phyloP scores from a whole-genome alignment of 192 early-diverging fungal species.

The Martensiomyces pterosporus region DNA sequence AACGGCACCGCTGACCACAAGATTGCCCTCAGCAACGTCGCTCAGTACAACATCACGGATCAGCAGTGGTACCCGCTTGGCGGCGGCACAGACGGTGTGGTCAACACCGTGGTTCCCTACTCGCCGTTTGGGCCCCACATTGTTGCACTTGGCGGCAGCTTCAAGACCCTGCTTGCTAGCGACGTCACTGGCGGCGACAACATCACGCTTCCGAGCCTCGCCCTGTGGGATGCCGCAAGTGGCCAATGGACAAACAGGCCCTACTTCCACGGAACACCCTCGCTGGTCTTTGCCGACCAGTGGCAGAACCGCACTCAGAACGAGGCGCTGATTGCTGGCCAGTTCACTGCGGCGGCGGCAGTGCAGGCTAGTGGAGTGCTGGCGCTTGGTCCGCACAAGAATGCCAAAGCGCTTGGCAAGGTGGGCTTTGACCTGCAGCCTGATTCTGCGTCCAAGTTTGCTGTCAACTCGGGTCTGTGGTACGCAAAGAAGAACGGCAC shows the following conservation, averaged over 20 bases:
- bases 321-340: conserved; percentile 33
- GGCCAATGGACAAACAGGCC: conserved; percentile 36
- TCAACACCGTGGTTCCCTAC: conserved; percentile 43
- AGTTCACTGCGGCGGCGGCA: conserved; percentile 35
- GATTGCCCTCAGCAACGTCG: conserved; percentile 27
- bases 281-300: conserved; percentile 22
- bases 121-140: conserved; percentile 34
- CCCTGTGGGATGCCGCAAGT: conserved; percentile 35
- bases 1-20: conserved; percentile 28
- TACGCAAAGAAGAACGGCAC: conserved; percentile 50
- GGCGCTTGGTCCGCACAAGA: conserved; percentile 18
- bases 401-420: conserved; percentile 27
- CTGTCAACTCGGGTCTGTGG: conserved; percentile 52
- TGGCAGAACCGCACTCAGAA: conserved; percentile 19
- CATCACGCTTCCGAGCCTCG: conserved; percentile 14
- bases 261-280: conserved; percentile 23
- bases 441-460: conserved; percentile 11
- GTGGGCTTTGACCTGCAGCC: conserved; percentile 33
- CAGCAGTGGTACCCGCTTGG: conserved; percentile 34
- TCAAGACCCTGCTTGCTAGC: conserved; percentile 14
- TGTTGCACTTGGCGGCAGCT: conserved; percentile 29
- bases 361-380: conserved; percentile 35
- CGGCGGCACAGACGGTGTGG: conserved; percentile 51
- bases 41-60: conserved; percentile 41
- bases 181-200: conserved; percentile 1